Conservation (phyloP, 129 eudicot genomes). For the Dittrichia graveolens region DNA sequence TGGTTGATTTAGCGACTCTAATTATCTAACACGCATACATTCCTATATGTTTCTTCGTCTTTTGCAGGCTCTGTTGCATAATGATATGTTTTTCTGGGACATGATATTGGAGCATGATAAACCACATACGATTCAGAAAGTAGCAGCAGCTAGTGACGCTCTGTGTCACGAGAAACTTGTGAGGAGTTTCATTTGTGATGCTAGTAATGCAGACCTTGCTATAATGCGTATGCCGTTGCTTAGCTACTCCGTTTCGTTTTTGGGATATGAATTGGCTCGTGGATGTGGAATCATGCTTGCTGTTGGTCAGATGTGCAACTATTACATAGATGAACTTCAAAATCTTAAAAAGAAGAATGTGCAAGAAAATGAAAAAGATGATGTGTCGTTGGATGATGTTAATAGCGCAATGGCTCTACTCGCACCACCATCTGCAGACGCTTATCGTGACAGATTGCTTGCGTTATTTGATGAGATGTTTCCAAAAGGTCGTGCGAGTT, state of each 20-base stretch:
- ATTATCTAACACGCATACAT: neutral
- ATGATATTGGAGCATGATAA: neutral
- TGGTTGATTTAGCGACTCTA: neutral
- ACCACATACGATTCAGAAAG: neutral
- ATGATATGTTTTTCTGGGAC: slow-evolving; percentile 21
- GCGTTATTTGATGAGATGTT: neutral
- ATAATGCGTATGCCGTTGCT: slow-evolving; percentile 17
- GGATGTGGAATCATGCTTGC: slow-evolving; percentile 15
- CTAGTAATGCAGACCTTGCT: neutral
- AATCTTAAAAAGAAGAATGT: too few species aligned
- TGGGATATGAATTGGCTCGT: neutral
- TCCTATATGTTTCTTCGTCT: neutral
- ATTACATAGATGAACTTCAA: neutral
- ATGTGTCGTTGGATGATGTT: neutral
- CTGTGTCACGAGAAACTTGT: slow-evolving; percentile 8
- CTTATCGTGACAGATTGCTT: slow-evolving; percentile 13
- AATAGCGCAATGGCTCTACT: neutral
- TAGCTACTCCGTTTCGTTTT: slow-evolving; percentile 6
- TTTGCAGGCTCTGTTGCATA: slow-evolving; percentile 16
- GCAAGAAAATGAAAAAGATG: neutral
- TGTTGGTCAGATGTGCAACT: neutral
- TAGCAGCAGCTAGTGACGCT: neutral
- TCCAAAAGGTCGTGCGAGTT: neutral
- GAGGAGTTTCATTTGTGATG: slow-evolving; percentile 9
- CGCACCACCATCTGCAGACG: neutral